Evolutionary conservation across 805 yeast species (phyloP), one percentile per base, ranked within the genome.

Genomic region (Myxozyma mucilagina): DNA sequence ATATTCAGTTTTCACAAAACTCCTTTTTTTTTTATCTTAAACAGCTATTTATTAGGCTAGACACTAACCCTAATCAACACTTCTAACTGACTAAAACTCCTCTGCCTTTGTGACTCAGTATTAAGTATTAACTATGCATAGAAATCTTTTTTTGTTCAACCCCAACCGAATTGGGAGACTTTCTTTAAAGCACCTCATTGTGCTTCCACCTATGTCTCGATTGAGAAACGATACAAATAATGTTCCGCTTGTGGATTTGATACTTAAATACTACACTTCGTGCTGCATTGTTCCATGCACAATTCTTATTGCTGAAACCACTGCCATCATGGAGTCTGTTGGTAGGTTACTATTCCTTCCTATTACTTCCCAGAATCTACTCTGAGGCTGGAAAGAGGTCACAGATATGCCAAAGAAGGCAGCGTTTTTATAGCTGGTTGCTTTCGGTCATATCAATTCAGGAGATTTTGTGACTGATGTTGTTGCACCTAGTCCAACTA

Each of bases 321-420:
- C 87, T 1, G 77, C 76, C 67, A 77, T 78, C 11, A 73, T 82
- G 14, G 39, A 36, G 3, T 29, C 39, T 80, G 75, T 79, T 64
- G 79, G 80, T 78, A 32, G 75, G 60, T 63, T 79, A 82, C 14
- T 58, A 10, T 64, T 65, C 34, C 68, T 64, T 10, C 74, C 76
- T 13, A 73, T 75, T 14, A 57, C 73, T 55, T 89, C 87, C 0
- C 88, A 87, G 71, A 90, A 87, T 68, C 93, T 87, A 69, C 82
- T 90, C 50, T 94, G 87, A 75, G 96, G 91, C 0, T 90, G 97
- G 97, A 76, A 75, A 63, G 69, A 69, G 53, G 75, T 83, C 44
- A 72, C 72, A 44, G 79, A 79, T 87, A 83, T 67, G 73, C 65
- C 2, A 75, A 80, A 60, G 68, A 70, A 0, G 76, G 81, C 0